Percentiles rank a stretch among this genome's conserved stretches.
These are phyloP conservation scores for Penicillium cinerascens DNA, from an alignment of 495 filamentous ascomycete species.

Conservation along the genomic window DNA sequence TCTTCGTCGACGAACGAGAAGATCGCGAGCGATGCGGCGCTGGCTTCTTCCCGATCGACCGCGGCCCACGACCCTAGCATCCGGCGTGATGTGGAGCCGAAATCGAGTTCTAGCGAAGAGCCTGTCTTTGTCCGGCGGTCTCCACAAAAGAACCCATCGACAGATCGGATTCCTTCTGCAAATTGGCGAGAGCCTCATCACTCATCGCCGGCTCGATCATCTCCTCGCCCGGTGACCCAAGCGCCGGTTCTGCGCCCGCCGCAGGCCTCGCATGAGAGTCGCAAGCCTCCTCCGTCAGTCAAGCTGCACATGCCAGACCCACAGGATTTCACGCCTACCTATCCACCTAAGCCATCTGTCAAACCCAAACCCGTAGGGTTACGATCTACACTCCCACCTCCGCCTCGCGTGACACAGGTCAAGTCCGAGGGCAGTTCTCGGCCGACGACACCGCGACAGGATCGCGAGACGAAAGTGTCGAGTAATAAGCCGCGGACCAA, in stretches of 20 bases:
- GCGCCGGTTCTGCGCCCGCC: background rate
- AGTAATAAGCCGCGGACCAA: constrained; percentile 23
- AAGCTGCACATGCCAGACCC: constrained; percentile 21
- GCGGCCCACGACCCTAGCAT: constrained; percentile 23
- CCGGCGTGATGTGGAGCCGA: constrained; percentile 25
- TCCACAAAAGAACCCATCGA: constrained; percentile 2
- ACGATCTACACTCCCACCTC: constrained; percentile 28
- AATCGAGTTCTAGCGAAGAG: constrained; percentile 31
- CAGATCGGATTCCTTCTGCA: constrained; percentile 24
- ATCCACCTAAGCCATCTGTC: constrained; percentile 32
- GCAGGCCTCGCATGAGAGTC: constrained; percentile 9
- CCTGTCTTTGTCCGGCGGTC: constrained; percentile 5
- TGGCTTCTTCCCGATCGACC: constrained; percentile 32
- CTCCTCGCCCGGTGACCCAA: background rate
- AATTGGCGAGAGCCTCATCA: constrained; percentile 34
- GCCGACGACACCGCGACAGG: constrained; percentile 19
- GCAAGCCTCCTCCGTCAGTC: constrained; percentile 7
- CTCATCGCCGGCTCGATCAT: constrained; percentile 13
- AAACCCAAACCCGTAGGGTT: constrained; percentile 37
- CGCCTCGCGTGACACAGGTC: constrained; percentile 10
- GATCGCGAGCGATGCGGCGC: constrained; percentile 32
- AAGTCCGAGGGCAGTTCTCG: constrained; percentile 21
- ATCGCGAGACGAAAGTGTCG: constrained; percentile 9
- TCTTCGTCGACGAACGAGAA: constrained; percentile 27
- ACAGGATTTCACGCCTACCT: constrained; percentile 17